phyloP scores from a whole-genome alignment of 2,329 filamentous ascomycete genomes.

The Microdochium trichocladiopsis region DNA sequence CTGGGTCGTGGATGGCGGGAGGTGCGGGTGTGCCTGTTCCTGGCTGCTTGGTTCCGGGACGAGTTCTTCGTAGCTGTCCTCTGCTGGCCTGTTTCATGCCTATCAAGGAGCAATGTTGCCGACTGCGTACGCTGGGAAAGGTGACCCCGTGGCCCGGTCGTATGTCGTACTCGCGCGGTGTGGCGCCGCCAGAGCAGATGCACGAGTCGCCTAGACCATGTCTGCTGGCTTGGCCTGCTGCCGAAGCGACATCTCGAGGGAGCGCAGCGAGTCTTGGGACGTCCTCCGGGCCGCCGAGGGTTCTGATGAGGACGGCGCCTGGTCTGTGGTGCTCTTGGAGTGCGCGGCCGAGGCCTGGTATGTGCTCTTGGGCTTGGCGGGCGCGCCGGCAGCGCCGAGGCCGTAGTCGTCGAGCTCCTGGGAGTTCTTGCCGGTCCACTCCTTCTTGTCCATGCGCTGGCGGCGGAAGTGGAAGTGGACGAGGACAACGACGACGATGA shows the following conservation, averaged over 20 bases:
- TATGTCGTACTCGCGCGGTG: background rate
- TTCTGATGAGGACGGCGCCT: background rate
- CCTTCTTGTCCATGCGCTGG: background rate
- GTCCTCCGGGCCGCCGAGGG: background rate
- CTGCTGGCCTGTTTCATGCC: too few species aligned
- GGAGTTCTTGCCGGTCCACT: background rate
- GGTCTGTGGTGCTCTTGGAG: background rate
- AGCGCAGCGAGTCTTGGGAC: background rate
- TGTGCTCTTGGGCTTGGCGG: background rate
- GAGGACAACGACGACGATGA: background rate
- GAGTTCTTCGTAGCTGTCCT: too few species aligned
- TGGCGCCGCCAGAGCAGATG: background rate
- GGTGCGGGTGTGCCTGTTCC: too few species aligned
- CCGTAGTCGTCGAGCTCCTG: conserved; percentile 1
- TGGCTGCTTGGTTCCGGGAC: too few species aligned
- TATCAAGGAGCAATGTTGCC: too few species aligned
- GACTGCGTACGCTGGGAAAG: too few species aligned
- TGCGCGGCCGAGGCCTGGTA: background rate
- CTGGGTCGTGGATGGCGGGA: too few species aligned
- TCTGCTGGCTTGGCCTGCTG: background rate
- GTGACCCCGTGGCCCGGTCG: too few species aligned
- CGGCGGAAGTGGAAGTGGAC: background rate
- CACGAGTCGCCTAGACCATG: background rate
- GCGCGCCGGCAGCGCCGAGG: background rate
- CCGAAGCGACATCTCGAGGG: background rate